Percentiles rank a stretch among this genome's conserved stretches.
Conservation (phyloP, 768 basidiomycete genomes). For the Trametes coccinea region DNA sequence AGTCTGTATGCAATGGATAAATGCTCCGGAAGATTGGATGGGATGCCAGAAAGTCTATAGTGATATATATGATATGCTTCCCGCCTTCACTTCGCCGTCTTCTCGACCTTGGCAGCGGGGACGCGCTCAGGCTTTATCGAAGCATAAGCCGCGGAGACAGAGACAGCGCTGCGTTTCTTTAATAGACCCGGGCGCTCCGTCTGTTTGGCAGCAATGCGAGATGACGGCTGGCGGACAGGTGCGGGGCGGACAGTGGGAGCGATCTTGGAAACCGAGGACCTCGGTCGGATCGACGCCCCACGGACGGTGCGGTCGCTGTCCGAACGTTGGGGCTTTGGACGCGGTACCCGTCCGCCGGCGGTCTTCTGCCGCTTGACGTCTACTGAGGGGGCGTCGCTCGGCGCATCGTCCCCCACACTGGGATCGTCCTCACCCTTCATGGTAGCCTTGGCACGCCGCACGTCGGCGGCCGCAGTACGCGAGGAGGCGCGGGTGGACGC, state of each 20-base stretch:
- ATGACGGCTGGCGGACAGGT: slow-evolving; percentile 1
- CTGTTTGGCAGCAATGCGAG: slow-evolving; percentile 6
- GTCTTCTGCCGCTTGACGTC: slow-evolving; percentile 24
- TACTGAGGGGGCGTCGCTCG: slow-evolving; percentile 1
- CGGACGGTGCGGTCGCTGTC: slow-evolving; percentile 18
- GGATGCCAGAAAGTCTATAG: background rate
- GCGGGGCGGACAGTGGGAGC: background rate
- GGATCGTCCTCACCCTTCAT: background rate
- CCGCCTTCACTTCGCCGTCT: background rate
- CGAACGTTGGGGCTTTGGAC: slow-evolving; percentile 6
- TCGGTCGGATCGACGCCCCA: background rate
- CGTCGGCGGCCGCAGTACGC: background rate
- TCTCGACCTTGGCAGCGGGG: background rate
- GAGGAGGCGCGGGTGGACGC: slow-evolving; percentile 7
- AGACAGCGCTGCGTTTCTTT: slow-evolving; percentile 5
- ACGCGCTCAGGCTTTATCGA: background rate
- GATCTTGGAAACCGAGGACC: background rate
- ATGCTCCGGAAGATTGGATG: background rate
- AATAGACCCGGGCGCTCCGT: slow-evolving; percentile 5
- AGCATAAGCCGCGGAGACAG: background rate
- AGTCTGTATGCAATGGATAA: background rate
- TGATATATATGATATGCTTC: background rate
- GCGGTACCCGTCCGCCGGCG: background rate
- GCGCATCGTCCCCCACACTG: background rate
- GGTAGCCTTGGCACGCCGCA: background rate